phyloP scores from a whole-genome alignment of 768 basidiomycete genomes.

The Tylopilus rubrobrunneus region DNA sequence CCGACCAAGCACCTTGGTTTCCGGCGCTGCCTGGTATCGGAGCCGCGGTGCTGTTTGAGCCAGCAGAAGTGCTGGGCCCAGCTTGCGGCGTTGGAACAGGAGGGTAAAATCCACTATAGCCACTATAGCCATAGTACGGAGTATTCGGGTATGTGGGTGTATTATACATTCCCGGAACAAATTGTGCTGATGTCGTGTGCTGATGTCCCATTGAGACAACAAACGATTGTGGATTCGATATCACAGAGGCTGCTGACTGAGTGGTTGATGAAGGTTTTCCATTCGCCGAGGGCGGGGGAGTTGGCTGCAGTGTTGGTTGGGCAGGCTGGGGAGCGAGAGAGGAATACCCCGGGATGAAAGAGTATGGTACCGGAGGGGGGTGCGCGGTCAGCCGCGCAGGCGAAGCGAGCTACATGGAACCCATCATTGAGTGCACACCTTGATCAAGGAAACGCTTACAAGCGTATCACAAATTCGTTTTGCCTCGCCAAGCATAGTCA shows the following conservation, averaged over 20 bases:
- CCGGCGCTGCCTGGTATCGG: constrained; percentile 32
- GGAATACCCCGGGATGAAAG: constrained; percentile 41
- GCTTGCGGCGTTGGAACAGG: constrained; percentile 21
- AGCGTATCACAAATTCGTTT: constrained; percentile 76
- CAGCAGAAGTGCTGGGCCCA: constrained; percentile 25
- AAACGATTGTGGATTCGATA: constrained; percentile 70
- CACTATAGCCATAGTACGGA: constrained; percentile 60
- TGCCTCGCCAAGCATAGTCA: constrained; percentile 70
- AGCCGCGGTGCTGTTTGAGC: constrained; percentile 18
- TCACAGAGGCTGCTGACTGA: constrained; percentile 43
- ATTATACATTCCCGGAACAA: constrained; percentile 31
- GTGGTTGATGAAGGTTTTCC: constrained; percentile 31
- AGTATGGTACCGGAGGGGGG: constrained; percentile 59
- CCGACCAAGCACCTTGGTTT: constrained; percentile 74
- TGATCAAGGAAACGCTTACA: constrained; percentile 36
- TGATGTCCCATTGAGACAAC: constrained; percentile 64
- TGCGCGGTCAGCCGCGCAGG: constrained; percentile 65
- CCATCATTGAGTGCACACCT: constrained; percentile 7
- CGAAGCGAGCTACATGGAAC: constrained; percentile 56
- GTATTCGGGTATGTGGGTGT: constrained; percentile 51
- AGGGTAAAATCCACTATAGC: constrained; percentile 32
- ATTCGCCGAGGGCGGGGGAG: constrained; percentile 36
- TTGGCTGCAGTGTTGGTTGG: constrained; percentile 34
- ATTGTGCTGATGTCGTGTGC: constrained; percentile 46
- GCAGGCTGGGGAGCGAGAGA: constrained; percentile 19